Percentiles rank a stretch among this genome's conserved stretches.
Conservation (phyloP, 2,329 filamentous ascomycete genomes). For the Septoria linicola region DNA sequence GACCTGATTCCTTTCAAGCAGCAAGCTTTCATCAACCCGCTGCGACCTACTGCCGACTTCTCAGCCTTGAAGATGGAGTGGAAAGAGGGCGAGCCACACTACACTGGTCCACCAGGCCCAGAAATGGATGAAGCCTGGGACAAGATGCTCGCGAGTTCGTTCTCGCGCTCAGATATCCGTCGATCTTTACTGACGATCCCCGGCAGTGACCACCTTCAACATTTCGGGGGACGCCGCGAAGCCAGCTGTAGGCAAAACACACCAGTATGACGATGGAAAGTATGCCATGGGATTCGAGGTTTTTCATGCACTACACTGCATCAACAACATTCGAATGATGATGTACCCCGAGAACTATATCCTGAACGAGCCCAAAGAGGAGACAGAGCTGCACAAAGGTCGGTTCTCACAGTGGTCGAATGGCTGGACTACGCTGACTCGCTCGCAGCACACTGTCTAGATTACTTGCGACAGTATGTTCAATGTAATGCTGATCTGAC, state of each 20-base stretch:
- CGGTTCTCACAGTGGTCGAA: background rate
- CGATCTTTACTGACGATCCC: background rate
- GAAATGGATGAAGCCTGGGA: slow-evolving; percentile 14
- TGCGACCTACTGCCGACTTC: slow-evolving; percentile 5
- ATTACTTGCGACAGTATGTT: slow-evolving; percentile 13
- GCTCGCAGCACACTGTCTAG: slow-evolving; percentile 8
- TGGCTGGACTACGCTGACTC: background rate
- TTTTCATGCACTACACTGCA: slow-evolving; percentile 14
- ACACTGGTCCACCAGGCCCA: background rate
- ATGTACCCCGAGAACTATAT: slow-evolving; percentile 12
- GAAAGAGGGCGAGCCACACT: slow-evolving; percentile 8
- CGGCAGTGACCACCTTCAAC: slow-evolving; percentile 11
- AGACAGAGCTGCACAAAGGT: slow-evolving; percentile 14
- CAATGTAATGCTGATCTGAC: slow-evolving; percentile 17
- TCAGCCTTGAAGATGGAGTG: slow-evolving; percentile 7
- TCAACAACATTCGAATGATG: slow-evolving; percentile 13
- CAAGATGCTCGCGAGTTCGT: slow-evolving; percentile 7
- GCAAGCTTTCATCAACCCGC: slow-evolving; percentile 6
- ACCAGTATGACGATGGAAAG: slow-evolving; percentile 10
- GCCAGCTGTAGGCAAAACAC: slow-evolving; percentile 2
- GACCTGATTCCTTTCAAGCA: slow-evolving; percentile 9
- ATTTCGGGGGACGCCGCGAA: background rate
- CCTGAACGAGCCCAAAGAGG: slow-evolving; percentile 6
- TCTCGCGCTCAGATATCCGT: no score
- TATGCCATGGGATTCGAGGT: slow-evolving; percentile 13